Percentiles rank a stretch among this genome's conserved stretches.
These are phyloP conservation scores for Funneliformis caledonium DNA, from an alignment of 371 early-diverging fungal species.

Conservation along the genomic window DNA sequence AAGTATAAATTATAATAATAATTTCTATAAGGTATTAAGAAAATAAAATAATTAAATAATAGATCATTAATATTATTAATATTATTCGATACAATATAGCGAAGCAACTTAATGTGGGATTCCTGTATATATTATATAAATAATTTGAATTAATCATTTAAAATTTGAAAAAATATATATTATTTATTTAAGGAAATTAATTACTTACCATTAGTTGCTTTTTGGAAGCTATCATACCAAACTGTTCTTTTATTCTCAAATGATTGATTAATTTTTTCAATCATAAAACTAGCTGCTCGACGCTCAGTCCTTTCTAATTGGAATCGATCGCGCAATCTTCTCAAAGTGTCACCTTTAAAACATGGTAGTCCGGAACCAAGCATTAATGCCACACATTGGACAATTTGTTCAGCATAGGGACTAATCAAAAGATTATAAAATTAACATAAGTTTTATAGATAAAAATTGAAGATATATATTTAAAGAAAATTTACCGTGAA, in stretches of 20 bases:
- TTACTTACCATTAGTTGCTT: conserved; percentile 81
- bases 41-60: too few relatives aligned
- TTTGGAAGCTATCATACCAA: conserved; percentile 86
- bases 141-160: not conserved
- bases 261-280: conserved; percentile 85
- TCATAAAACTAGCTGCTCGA: conserved; percentile 94
- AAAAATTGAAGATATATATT: not conserved
- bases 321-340: conserved; percentile 89
- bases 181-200: not conserved
- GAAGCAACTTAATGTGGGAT: not conserved
- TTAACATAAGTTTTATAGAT: not conserved
- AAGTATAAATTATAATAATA: too few relatives aligned
- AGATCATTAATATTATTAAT: too few relatives aligned
- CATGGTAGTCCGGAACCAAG: conserved; percentile 97
- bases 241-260: conserved; percentile 91
- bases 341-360: conserved; percentile 92
- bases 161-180: too few relatives aligned
- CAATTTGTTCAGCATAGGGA: conserved; percentile 93
- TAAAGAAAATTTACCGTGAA: conserved; percentile 50
- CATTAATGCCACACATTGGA: conserved; percentile 92
- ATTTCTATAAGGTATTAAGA: too few relatives aligned
- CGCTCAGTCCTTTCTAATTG: conserved; percentile 90
- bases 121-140: not conserved
- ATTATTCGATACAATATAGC: too few relatives aligned
- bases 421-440: conserved; percentile 52